phyloP scores from a whole-genome alignment of 2,329 filamentous ascomycete genomes.

The Paecilomyces variotii region DNA sequence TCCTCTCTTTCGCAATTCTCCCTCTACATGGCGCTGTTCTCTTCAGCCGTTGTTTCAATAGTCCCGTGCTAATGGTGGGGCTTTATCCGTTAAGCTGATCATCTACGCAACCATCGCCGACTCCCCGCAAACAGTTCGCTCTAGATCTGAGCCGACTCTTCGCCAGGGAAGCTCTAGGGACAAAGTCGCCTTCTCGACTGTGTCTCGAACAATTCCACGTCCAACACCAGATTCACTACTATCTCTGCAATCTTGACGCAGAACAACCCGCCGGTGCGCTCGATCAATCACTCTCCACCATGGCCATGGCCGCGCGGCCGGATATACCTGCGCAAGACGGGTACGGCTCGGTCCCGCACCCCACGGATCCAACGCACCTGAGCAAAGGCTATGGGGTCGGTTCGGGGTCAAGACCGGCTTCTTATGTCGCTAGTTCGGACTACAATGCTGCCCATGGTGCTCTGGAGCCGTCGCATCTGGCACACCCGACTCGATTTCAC shows the following conservation, averaged over 20 bases:
- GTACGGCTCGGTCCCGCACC: constrained; percentile 23
- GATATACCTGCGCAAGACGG: constrained; percentile 33
- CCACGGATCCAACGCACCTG: constrained; percentile 20
- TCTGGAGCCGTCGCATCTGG: constrained; percentile 21
- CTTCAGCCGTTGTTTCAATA: not conserved
- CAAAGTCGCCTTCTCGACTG: not conserved
- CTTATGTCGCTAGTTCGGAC: constrained; percentile 26
- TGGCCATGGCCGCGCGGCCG: constrained; percentile 30
- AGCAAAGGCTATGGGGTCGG: constrained; percentile 25
- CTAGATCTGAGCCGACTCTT: constrained; percentile 14
- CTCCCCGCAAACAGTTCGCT: constrained; percentile 22
- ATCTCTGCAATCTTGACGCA: constrained; percentile 1
- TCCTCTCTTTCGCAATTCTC: constrained; percentile 2
- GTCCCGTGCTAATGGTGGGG: not conserved
- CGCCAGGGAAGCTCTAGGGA: constrained; percentile 20
- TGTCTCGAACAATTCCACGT: not conserved
- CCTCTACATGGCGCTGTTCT: constrained; percentile 2
- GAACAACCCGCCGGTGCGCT: not conserved
- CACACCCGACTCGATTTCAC: constrained; percentile 30
- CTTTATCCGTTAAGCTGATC: not conserved
- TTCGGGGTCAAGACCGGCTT: constrained; percentile 32
- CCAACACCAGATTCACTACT: constrained; percentile 1
- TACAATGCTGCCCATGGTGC: constrained; percentile 29
- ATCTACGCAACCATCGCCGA: not conserved
- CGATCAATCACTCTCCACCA: constrained; percentile 14